Evolutionary conservation across 2,329 filamentous ascomycete genomes (phyloP), one percentile per base, ranked within the genome.

Genomic region (Aspergillus sp.): DNA sequence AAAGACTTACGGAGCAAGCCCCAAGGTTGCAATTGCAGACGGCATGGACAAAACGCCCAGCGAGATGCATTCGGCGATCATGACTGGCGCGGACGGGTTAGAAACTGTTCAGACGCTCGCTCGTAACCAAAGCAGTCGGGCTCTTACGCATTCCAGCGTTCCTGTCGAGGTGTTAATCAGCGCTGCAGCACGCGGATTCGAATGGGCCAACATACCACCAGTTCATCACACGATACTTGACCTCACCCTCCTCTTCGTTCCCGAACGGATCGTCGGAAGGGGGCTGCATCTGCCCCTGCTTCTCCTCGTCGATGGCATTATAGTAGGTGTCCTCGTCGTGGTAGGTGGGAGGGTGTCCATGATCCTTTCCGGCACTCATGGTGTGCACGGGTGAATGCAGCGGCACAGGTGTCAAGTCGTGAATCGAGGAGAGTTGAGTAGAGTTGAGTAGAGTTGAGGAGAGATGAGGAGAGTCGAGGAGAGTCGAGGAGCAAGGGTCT

Each of bases 51-150:
- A 60, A 26, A 75, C 69, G 13, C 73, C 73, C 1, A 76, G 61
- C 5, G 70, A 74, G 15, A 76, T 68, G 28, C 70, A 74, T 46
- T 75, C 73, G 4, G 72, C 72, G 16, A 76, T 65, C 68, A 76
- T 74, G 34, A 74, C 64, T 61, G 30, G n/a, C 12, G 22, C 13
- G 6, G 15, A 20, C 4, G 3, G 22, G 30, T 46, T 34, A 47
- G 36, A 31, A 13, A 11, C 15, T 12, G 15, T 20, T 8, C 15
- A 4, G 11, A 12, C 12, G 11, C 4, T 19, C 7, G 10, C 6
- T 10, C 19, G 19, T 22, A 22, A 10, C 19, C 19, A 22, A 22
- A 26, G 4, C 17, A 7, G 10, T 17, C 45, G 14, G 24, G 27
- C 11, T 36, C 43, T 48, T 52, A 62, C 58, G 51, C 46, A 61